Evolutionary conservation across 176 grass and related monocot species (phyloP), one percentile per base, ranked within the genome.

Genomic region (Lolium rigidum): DNA sequence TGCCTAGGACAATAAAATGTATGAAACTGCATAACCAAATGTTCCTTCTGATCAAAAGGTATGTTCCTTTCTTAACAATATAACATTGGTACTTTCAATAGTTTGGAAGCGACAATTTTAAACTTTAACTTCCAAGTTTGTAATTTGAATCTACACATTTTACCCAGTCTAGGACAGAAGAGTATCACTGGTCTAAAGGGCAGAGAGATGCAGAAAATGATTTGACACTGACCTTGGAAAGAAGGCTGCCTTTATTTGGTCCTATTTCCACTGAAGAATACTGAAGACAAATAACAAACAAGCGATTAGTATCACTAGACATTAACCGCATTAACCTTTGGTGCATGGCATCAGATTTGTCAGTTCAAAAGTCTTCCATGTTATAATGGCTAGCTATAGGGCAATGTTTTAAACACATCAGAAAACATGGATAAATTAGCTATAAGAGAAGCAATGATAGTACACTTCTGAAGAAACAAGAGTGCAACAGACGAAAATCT

Each of bases 221-320:
- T 37, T 76, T 35, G 41, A 84, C 6, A 83, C 73, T 1, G 69
- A 97, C 94, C 94, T 94, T 94, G 16, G 86, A 77, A 80, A 97
- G 94, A 68, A 94, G 59, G 78, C 48, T 72, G 71, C 44, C 75
- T 94, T 94, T 94, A 82, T 78, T 88, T 43, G 86, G 75, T 74
- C 88, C 88, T 87, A 85, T 84, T 88, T 97, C 94, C 70, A 87
- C 60, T 41, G 85, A 74, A 70, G 82, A 89, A 64, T 89, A 90
- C 94, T 97, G 77, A 80, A 88, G 31, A 88, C n/a, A 87, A 82
- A 51, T n/a, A 80, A 83, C 2, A 81, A 70, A 63, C 70, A 70
- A 80, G 63, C 4, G 80, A 76, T 80, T 80, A 86, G 60, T 74
- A 81, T 55, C 44, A 81, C 43, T 59, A 24, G 20, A 70, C 14